Evolutionary conservation across 805 yeast genomes (phyloP), one percentile per base, ranked within the genome.

Genomic region (Schizosaccharomyces pombe): DNA sequence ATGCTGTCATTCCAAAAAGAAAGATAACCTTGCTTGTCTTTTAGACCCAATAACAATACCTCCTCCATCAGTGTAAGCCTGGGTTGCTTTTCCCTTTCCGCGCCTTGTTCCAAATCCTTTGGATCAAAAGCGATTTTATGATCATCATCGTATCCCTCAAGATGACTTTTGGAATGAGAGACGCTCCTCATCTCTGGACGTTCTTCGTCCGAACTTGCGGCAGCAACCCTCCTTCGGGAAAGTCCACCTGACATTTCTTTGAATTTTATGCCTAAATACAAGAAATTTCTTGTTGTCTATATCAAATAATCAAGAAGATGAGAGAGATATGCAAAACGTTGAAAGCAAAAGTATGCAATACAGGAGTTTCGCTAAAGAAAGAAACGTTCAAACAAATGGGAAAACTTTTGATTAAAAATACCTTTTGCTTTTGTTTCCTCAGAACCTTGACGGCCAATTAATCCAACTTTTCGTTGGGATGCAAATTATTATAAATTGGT

Each of bases 1-100:
- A 91, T 87, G 67, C 85, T 87, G 68, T 91, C 98, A 65, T 91
- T 91, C 98, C 98, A 91, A 68, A 91, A 91, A 30, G 95, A 85
- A 49, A 91, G 72, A 66, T 89, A 86, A 11, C 98, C 98, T 60
- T 59, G 97, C 61, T 83, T 82, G 68, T 91, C 97, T 64, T 89
- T 87, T 59, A 91, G 74, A 4, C 98, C 98, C 71, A 91, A 75
- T 58, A 91, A 73, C 59, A 91, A 71, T 5, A 91, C 95, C 68
- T 91, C 98, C 67, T 91, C 98, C 95, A 91, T 86, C 60, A 91
- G 70, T 0, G 98, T 91, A 60, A 91, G 72, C 47, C 78, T 70
- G 1, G 98, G 98, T 56, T 74, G 64, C 55, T 65, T 69, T 14
- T 65, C 65, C 56, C 73, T 75, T 55, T 73, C 74, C 54, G 58